Percentiles rank a stretch among this genome's conserved stretches.
phyloP scores from a whole-genome alignment of 2,329 filamentous ascomycete species.

The Trichoderma endophyticum region DNA sequence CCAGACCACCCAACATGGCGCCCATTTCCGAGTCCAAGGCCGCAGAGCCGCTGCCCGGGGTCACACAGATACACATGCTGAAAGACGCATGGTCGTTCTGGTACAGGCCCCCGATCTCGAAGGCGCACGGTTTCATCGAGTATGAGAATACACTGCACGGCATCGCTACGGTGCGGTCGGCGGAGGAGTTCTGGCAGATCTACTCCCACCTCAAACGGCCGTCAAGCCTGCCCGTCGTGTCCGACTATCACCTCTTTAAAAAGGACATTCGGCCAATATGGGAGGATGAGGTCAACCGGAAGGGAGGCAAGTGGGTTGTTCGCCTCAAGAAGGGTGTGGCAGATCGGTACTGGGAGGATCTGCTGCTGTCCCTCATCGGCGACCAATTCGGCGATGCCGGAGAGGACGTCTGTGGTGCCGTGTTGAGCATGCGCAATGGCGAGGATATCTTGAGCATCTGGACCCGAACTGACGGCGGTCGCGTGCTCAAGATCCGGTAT shows the following conservation, averaged over 20 bases:
- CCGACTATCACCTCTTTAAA: slow-evolving; percentile 97
- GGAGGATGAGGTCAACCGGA: slow-evolving; percentile 97
- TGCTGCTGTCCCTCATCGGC: slow-evolving; percentile 84
- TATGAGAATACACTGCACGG: slow-evolving; percentile 96
- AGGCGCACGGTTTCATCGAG: slow-evolving; percentile 81
- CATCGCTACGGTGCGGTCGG: slow-evolving; percentile 76
- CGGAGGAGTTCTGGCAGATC: slow-evolving; percentile 86
- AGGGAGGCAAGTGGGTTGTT: slow-evolving; percentile 96
- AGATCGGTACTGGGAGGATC: slow-evolving; percentile 95
- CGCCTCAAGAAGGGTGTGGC: slow-evolving; percentile 95
- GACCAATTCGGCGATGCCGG: slow-evolving; percentile 91
- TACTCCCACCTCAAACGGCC: slow-evolving; percentile 89
- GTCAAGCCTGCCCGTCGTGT: slow-evolving; percentile 82
- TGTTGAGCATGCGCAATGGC: slow-evolving; percentile 89
- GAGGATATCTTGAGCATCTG: slow-evolving; percentile 98
- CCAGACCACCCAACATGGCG: slow-evolving; percentile 38
- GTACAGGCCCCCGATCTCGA: slow-evolving; percentile 94
- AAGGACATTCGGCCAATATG: slow-evolving; percentile 94
- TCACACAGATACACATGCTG: slow-evolving; percentile 53
- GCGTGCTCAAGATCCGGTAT: slow-evolving; percentile 94
- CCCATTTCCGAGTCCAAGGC: slow-evolving; percentile 44
- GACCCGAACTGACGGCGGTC: slow-evolving; percentile 89
- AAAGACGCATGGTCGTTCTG: slow-evolving; percentile 93
- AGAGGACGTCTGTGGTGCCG: slow-evolving; percentile 92
- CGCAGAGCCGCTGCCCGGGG: slow-evolving; percentile 34